Percentiles rank a stretch among this genome's conserved stretches.
Evolutionary conservation across 139 green algal genomes (phyloP).

Genomic region (Chlamydomonas asymmetrica): DNA sequence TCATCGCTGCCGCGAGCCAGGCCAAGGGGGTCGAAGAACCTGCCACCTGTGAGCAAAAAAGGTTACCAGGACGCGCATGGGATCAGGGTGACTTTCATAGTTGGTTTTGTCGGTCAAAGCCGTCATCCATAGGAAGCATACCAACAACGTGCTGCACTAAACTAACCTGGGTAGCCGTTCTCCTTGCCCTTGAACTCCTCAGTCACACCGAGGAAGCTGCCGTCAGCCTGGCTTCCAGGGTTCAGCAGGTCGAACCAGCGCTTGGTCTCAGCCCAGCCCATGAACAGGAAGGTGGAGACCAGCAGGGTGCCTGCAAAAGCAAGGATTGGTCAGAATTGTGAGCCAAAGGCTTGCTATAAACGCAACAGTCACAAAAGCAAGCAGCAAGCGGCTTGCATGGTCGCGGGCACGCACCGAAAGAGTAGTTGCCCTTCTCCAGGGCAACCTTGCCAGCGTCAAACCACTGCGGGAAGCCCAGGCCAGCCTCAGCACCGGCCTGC

Average conservation of each 20-base stretch:
- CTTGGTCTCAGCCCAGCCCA: conserved; percentile 80
- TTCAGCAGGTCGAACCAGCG: conserved; percentile 81
- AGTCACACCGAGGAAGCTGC: conserved; percentile 84
- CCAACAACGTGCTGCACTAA: conserved; percentile 1
- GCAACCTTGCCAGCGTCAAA: conserved; percentile 75
- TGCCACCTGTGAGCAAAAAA: conserved; percentile 39
- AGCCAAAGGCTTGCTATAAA: neutral
- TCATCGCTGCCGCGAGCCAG: conserved; percentile 62
- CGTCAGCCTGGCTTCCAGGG: conserved; percentile 82
- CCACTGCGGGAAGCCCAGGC: conserved; percentile 65
- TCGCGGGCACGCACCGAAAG: conserved; percentile 54
- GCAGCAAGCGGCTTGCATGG: too few species aligned
- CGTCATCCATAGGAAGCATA: too few species aligned
- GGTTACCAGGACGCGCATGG: too few species aligned
- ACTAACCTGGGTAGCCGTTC: conserved; percentile 72
- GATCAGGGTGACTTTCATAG: too few species aligned
- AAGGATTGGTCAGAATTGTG: neutral
- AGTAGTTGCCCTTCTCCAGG: conserved; percentile 65
- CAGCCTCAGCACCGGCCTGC: conserved; percentile 48
- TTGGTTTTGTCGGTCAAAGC: too few species aligned
- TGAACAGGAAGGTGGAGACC: conserved; percentile 68
- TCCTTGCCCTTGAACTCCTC: conserved; percentile 78
- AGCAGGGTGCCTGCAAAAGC: conserved; percentile 60
- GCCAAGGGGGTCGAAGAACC: conserved; percentile 82
- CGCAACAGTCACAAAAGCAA: neutral